Conservation (phyloP, 1,284 basidiomycete species). For the Ustilago sp. region DNA sequence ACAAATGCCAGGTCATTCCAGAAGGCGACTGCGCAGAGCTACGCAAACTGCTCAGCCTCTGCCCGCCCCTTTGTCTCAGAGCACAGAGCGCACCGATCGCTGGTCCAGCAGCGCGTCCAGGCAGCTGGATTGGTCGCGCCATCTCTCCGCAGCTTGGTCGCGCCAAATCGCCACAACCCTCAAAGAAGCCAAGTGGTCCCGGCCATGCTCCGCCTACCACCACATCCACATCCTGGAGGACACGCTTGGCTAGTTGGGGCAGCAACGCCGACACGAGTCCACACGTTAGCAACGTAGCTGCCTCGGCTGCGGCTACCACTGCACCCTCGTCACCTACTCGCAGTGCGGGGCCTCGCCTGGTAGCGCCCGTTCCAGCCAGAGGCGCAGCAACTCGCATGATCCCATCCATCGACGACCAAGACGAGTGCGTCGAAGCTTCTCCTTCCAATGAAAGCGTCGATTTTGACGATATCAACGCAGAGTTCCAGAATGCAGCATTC, state of each 20-base stretch:
- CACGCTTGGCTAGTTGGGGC: conserved; percentile 36
- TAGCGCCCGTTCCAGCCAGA: conserved; percentile 30
- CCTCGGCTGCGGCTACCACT: conserved; percentile 3
- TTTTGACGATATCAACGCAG: conserved; percentile 35
- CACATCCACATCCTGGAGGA: conserved; percentile 28
- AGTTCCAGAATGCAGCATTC: conserved; percentile 32
- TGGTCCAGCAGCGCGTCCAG: conserved; percentile 2
- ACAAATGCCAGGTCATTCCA: conserved; percentile 48
- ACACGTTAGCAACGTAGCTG: conserved; percentile 16
- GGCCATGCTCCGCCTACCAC: conserved; percentile 11
- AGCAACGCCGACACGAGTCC: conserved; percentile 8
- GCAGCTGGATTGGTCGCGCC: conserved; percentile 31
- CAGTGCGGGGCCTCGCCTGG: conserved; percentile 23
- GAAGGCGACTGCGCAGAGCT: conserved; percentile 42
- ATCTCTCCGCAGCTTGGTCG: conserved; percentile 34
- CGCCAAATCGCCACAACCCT: conserved; percentile 23
- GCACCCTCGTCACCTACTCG: not conserved
- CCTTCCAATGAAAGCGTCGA: conserved; percentile 31
- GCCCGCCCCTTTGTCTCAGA: conserved; percentile 9
- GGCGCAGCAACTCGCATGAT: conserved; percentile 22
- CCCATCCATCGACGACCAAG: conserved; percentile 15
- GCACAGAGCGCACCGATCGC: conserved; percentile 39
- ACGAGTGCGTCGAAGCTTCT: conserved; percentile 15
- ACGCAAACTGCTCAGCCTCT: conserved; percentile 40
- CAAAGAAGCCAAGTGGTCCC: conserved; percentile 4